These are phyloP conservation scores for Vicia sativa DNA, from an alignment of 306 rosid genomes.

Conservation along the genomic window DNA sequence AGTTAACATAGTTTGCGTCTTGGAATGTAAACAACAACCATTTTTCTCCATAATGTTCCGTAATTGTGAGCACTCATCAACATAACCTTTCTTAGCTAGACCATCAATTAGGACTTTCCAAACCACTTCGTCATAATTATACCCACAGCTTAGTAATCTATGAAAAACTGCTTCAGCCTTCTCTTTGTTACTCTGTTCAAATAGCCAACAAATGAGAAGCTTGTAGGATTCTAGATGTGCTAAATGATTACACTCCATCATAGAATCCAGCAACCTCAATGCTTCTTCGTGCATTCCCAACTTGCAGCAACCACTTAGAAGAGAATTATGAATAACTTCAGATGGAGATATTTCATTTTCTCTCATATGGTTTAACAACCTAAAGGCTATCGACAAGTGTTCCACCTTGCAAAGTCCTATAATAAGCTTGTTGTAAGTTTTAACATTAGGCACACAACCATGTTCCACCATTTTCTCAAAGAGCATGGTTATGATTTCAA, in stretches of 20 bases:
- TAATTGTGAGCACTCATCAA: constrained; percentile 63
- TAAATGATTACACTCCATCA: constrained; percentile 63
- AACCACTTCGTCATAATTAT: constrained; percentile 78
- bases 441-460: constrained; percentile 65
- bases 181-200: constrained; percentile 54
- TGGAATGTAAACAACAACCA: constrained; percentile 73
- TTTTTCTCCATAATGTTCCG: constrained; percentile 59
- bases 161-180: constrained; percentile 66
- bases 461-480: constrained; percentile 64
- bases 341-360: constrained; percentile 57
- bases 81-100: constrained; percentile 62
- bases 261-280: constrained; percentile 54
- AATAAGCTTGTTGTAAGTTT: constrained; percentile 69
- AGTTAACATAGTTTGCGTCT: constrained; percentile 66
- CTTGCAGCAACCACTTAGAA: constrained; percentile 66
- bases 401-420: constrained; percentile 71
- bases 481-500: constrained; percentile 52
- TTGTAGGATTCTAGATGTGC: constrained; percentile 70
- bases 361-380: constrained; percentile 60
- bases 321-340: constrained; percentile 58
- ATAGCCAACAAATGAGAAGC: constrained; percentile 72
- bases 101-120: constrained; percentile 89
- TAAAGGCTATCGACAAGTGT: constrained; percentile 50
- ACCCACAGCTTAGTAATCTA: constrained; percentile 54
- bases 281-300: constrained; percentile 64